These are phyloP conservation scores for Arthroderma sp. DNA, from an alignment of 2,329 filamentous ascomycete species.

Conservation along the genomic window DNA sequence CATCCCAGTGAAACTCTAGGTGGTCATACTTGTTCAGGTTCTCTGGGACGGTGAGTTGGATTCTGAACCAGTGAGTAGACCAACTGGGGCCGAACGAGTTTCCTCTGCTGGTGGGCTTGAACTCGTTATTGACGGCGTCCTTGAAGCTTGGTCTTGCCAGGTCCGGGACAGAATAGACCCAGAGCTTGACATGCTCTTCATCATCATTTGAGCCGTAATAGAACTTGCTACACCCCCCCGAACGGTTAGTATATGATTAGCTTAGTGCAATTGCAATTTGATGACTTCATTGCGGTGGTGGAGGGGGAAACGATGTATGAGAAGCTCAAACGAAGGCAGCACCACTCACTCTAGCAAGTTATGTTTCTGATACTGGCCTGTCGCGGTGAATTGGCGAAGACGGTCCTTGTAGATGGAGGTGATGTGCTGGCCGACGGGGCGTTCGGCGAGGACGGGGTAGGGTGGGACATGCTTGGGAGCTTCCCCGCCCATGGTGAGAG, in stretches of 20 bases:
- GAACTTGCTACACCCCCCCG: conserved; percentile 47
- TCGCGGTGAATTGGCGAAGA: conserved; percentile 65
- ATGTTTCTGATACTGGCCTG: conserved; percentile 64
- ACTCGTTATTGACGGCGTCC: conserved; percentile 66
- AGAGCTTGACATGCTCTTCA: conserved; percentile 67
- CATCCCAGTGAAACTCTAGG: conserved; percentile 95
- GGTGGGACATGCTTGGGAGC: conserved; percentile 26
- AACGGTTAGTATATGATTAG: too few species aligned
- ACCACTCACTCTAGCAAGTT: conserved; percentile 58
- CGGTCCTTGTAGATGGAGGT: conserved; percentile 73
- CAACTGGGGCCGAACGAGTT: conserved; percentile 83
- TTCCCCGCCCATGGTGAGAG: conserved; percentile 27
- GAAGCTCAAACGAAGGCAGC: background rate
- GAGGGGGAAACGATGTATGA: background rate
- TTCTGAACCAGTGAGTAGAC: conserved; percentile 95
- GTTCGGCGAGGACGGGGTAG: conserved; percentile 40
- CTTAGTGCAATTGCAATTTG: background rate
- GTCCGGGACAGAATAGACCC: conserved; percentile 70
- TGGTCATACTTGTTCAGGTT: conserved; percentile 62
- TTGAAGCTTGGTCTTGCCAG: conserved; percentile 73
- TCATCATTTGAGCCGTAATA: conserved; percentile 57
- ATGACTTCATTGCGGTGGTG: too few species aligned
- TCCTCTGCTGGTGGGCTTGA: conserved; percentile 61
- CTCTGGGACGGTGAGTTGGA: conserved; percentile 64
- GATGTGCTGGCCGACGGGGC: conserved; percentile 64